Base-by-base conservation (phyloP, 1,284 basidiomycete species). In the Apiotrichum laibachii region DNA sequence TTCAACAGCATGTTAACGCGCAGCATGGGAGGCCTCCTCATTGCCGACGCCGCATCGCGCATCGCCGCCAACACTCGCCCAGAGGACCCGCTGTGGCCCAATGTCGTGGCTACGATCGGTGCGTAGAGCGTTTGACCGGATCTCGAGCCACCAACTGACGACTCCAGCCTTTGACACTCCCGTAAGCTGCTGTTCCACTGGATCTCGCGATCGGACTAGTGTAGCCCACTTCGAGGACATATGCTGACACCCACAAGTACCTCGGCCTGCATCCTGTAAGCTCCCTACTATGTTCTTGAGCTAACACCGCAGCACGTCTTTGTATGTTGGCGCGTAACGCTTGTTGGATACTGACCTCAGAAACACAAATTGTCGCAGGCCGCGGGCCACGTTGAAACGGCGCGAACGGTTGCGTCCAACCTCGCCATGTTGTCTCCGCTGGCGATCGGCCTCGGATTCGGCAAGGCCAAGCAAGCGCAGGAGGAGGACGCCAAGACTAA, bases 11-110 rank as follows among this genome's bases (percentile, higher is more conserved):
- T 31, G 35, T 48, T 57, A 33, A 60, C 39, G 10, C 11, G 15
- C 52, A 93, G 91, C 67, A 95, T 95, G 91, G 91, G 91, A 15
- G 91, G 91, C 2, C 78, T 94, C 16, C 82, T 97, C 0, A 88
- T 89, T 31, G 90, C 92, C 2, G 93, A 97, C 68, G 85, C 90
- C 1, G 79, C 92, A 22, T 78, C 88, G 31, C 87, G 86, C 65
- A 89, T 95, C 61, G 81, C 85, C 21, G 80, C 45, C 18, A 71
- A 67, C 53, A 73, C 72, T 0, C 62, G 70, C 31, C 49, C 54
- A 31, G 72, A 63, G 1, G 71, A 71, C 43, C 65, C 67, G n/a
- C 68, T 73, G 62, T 79, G 77, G 77, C 77, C 77, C 1, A 69
- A 69, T 19, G 65, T 79, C 11, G 70, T 79, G 1, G 73, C 70